Conservation (phyloP, 345 rosid species). For the Anastatica hierochuntica region DNA sequence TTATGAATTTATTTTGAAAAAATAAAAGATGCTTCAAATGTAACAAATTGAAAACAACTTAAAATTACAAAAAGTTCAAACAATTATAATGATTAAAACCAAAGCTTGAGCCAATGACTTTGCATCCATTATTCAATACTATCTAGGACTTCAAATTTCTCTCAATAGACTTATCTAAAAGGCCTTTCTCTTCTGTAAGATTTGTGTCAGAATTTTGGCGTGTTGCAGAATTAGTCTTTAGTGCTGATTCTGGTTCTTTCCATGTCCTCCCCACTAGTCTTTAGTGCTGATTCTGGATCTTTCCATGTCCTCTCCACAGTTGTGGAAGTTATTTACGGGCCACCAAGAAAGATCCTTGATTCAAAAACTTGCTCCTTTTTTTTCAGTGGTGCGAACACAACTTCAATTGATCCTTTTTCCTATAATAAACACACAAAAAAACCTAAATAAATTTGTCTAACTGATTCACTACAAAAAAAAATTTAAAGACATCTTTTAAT, state of each 20-base stretch:
- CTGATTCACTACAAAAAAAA: too few species aligned
- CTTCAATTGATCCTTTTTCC: too few species aligned
- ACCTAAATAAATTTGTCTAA: too few species aligned
- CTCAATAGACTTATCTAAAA: neutral
- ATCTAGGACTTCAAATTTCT: slow-evolving; percentile 7
- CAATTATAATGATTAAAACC: too few species aligned
- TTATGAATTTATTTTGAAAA: too few species aligned
- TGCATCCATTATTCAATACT: neutral
- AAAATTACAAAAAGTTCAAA: too few species aligned
- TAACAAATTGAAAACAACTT: too few species aligned
- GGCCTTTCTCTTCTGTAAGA: slow-evolving; percentile 12
- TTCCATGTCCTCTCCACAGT: neutral
- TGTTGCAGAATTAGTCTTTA: slow-evolving; percentile 1
- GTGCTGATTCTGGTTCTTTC: neutral
- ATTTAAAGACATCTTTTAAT: too few species aligned
- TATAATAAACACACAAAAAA: too few species aligned
- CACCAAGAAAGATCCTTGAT: slow-evolving; percentile 20
- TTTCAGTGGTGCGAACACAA: neutral
- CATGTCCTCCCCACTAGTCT: neutral
- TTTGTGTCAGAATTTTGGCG: slow-evolving; percentile 6
- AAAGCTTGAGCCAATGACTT: too few species aligned
- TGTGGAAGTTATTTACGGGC: slow-evolving; percentile 23
- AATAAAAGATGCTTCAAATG: too few species aligned
- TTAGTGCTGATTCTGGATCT: neutral
- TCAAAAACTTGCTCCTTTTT: slow-evolving; percentile 2